Percentiles rank a stretch among this genome's conserved stretches.
Evolutionary conservation across 495 filamentous ascomycete species (phyloP).

Genomic region (Aspergillus ellipticus): DNA sequence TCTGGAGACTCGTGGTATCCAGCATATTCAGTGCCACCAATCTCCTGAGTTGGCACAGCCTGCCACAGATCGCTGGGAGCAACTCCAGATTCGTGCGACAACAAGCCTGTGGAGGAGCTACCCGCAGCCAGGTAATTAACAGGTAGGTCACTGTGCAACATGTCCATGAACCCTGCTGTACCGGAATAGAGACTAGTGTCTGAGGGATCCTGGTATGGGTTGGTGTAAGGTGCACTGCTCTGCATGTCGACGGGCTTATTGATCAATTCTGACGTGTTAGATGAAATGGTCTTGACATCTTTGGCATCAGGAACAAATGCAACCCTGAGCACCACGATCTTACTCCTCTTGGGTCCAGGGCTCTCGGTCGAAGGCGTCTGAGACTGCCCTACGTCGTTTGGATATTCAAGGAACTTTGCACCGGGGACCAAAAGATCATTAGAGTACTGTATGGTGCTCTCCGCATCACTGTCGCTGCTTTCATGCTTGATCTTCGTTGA

Average conservation of each 20-base stretch:
- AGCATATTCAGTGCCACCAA: too few relatives aligned
- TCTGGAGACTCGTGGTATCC: not conserved
- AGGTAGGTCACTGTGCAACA: not conserved
- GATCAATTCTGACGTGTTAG: not conserved
- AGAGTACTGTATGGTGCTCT: not conserved
- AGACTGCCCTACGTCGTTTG: slow-evolving; percentile 1
- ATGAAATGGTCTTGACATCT: not conserved
- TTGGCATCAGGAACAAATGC: not conserved
- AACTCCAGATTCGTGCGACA: not conserved
- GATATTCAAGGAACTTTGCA: slow-evolving; percentile 17
- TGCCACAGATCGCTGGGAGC: not conserved
- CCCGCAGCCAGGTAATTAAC: not conserved
- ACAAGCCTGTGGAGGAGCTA: not conserved
- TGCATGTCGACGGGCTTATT: not conserved
- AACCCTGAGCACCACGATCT: slow-evolving; percentile 12
- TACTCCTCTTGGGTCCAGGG: not conserved
- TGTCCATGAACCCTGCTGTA: not conserved
- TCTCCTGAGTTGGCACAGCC: too few relatives aligned
- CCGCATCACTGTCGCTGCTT: slow-evolving; percentile 5
- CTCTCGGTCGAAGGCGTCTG: not conserved
- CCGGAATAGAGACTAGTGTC: not conserved
- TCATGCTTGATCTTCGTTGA: not conserved
- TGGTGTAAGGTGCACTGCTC: not conserved
- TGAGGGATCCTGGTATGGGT: not conserved
- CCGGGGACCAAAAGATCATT: slow-evolving; percentile 14